A percentile compares a stretch with the other conserved stretches of the same genome.
These are phyloP conservation scores for Colletotrichum spinosum DNA, from an alignment of 2,329 filamentous ascomycete species.

Conservation along the genomic window DNA sequence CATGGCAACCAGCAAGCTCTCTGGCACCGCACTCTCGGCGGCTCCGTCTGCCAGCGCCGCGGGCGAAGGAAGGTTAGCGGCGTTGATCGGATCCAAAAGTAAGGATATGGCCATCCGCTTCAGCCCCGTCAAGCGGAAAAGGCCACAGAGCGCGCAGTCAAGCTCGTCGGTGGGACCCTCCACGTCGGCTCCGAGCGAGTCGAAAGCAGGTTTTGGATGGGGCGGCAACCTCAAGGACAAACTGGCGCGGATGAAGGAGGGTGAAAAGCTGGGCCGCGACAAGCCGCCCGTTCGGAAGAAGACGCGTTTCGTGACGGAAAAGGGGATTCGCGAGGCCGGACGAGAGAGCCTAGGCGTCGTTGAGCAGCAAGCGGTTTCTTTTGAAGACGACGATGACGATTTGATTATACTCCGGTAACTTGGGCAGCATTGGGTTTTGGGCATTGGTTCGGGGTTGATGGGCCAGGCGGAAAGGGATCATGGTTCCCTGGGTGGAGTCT, in stretches of 20 bases:
- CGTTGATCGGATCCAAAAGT: constrained; percentile 52
- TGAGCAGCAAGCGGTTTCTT: constrained; percentile 40
- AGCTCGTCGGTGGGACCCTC: constrained; percentile 43
- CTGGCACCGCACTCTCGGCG: constrained; percentile 12
- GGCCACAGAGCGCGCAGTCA: constrained; percentile 61
- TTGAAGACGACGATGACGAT: constrained; percentile 60
- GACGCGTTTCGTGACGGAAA: constrained; percentile 83
- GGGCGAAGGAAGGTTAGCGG: constrained; percentile 55
- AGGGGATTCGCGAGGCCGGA: constrained; percentile 81
- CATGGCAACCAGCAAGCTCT: constrained; percentile 11
- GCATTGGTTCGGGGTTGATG: not conserved
- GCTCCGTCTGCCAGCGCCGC: constrained; percentile 29
- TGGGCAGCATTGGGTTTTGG: constrained; percentile 24
- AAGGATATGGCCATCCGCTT: constrained; percentile 62
- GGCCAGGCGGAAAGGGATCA: constrained; percentile 8
- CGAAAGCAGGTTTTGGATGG: constrained; percentile 63
- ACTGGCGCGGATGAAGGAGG: constrained; percentile 71
- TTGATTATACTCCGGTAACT: constrained; percentile 55
- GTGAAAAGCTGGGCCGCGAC: constrained; percentile 56
- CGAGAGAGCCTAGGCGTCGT: constrained; percentile 77
- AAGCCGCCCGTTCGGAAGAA: constrained; percentile 72
- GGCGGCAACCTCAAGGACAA: constrained; percentile 66
- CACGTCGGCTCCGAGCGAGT: constrained; percentile 39
- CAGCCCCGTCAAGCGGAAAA: constrained; percentile 72
- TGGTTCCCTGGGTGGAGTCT: constrained; percentile 24